These are phyloP conservation scores for Polychytrium aggregatum DNA, from an alignment of 192 early-diverging fungal species.

Conservation along the genomic window DNA sequence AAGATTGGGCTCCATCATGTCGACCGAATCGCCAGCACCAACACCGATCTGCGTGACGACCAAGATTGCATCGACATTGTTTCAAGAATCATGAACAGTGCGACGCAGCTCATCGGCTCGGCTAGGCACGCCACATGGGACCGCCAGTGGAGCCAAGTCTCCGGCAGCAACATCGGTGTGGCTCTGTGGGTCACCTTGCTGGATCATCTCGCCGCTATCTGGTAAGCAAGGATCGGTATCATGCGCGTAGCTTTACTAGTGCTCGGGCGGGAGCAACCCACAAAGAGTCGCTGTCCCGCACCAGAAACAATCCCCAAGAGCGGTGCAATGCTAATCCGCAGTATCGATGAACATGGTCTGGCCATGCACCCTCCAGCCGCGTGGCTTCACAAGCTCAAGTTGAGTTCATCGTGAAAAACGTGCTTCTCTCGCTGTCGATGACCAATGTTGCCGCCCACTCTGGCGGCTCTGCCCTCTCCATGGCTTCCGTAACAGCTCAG, in stretches of 20 bases:
- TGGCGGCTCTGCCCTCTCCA: too few species aligned
- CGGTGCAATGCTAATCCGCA: too few species aligned
- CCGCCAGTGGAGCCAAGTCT: background rate
- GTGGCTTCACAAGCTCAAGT: too few species aligned
- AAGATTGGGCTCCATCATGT: constrained; percentile 13
- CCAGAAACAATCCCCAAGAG: background rate
- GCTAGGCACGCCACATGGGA: constrained; percentile 8
- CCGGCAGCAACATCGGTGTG: background rate
- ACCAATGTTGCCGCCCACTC: too few species aligned
- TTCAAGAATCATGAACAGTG: background rate
- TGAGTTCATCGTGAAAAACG: too few species aligned
- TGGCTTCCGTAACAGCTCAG: too few species aligned
- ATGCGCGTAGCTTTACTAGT: background rate
- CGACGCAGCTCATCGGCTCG: background rate
- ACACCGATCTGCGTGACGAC: constrained; percentile 7
- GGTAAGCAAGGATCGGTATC: background rate
- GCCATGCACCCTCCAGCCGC: too few species aligned
- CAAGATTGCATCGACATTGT: constrained; percentile 6
- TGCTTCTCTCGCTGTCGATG: too few species aligned
- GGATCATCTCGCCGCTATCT: constrained; percentile 1
- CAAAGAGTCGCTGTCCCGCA: background rate
- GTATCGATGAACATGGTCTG: too few species aligned
- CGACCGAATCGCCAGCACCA: constrained; percentile 13
- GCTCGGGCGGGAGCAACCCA: background rate
- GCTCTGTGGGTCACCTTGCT: background rate